phyloP scores from a whole-genome alignment of 805 yeast genomes.

The Isabelozyma gotoi region DNA sequence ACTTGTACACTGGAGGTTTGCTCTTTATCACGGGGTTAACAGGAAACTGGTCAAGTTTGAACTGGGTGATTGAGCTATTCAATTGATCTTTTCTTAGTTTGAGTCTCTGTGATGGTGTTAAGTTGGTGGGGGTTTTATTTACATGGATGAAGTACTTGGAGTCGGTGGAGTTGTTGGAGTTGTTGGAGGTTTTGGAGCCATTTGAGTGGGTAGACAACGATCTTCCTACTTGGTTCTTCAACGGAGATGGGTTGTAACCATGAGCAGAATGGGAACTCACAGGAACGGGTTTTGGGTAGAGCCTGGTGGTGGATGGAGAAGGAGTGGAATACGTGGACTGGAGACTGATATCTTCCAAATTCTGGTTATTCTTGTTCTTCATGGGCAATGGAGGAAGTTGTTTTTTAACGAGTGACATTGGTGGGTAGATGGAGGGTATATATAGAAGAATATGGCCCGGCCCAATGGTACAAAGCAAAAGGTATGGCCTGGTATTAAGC shows the following conservation, averaged over 20 bases:
- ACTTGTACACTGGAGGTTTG: background rate
- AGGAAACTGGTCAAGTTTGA: constrained; percentile 8
- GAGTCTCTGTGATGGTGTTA: constrained; percentile 32
- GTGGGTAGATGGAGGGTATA: background rate
- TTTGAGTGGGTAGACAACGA: constrained; percentile 17
- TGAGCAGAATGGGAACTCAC: too few species aligned
- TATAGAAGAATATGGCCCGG: too few species aligned
- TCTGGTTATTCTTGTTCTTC: constrained; percentile 1
- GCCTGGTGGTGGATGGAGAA: background rate
- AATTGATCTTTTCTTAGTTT: constrained; percentile 22
- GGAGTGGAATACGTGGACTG: background rate
- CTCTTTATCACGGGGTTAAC: constrained; percentile 4
- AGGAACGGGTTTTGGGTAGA: background rate
- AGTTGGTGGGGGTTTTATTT: constrained; percentile 21
- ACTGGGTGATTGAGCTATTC: constrained; percentile 20
- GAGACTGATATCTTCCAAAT: constrained; percentile 2
- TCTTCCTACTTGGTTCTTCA: constrained; percentile 14
- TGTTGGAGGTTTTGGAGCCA: constrained; percentile 10
- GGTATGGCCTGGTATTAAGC: too few species aligned
- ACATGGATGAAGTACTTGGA: constrained; percentile 16
- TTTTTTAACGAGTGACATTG: background rate
- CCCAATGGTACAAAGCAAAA: too few species aligned
- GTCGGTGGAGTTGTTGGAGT: constrained; percentile 2
- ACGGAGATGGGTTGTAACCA: constrained; percentile 11
- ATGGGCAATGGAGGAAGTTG: background rate